phyloP scores from a whole-genome alignment of 495 filamentous ascomycete species.

The Delitschia confertaspora region DNA sequence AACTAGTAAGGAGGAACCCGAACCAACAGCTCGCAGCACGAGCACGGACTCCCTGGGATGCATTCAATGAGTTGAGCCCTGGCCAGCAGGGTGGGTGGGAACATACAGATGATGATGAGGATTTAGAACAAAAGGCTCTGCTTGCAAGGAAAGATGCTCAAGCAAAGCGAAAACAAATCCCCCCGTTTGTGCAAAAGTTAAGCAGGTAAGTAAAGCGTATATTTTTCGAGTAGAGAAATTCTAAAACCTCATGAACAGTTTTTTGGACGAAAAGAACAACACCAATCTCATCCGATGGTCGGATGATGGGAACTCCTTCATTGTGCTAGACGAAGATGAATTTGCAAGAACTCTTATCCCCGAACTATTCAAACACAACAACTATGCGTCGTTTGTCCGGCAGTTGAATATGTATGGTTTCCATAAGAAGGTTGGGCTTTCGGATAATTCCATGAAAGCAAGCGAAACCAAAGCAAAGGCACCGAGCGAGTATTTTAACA shows the following conservation, averaged over 20 bases:
- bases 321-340: constrained; percentile 95
- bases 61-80: constrained; percentile 9
- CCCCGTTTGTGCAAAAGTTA: constrained; percentile 95
- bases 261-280: constrained; percentile 84
- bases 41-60: constrained; percentile 13
- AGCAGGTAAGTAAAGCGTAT: constrained; percentile 64
- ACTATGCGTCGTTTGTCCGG: constrained; percentile 96
- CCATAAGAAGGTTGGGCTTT: constrained; percentile 94
- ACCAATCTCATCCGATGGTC: constrained; percentile 97
- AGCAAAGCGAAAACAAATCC: constrained; percentile 84
- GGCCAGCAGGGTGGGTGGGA: constrained; percentile 13
- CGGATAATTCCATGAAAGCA: constrained; percentile 94
- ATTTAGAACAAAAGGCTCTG: constrained; percentile 65
- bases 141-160: constrained; percentile 74
- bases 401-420: constrained; percentile 99
- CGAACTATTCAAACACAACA: constrained; percentile 98
- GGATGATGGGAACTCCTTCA: constrained; percentile 88
- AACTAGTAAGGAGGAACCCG: constrained; percentile 24
- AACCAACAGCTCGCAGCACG: constrained; percentile 27
- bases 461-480: constrained; percentile 95
- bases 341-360: constrained; percentile 97
- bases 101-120: constrained; percentile 54
- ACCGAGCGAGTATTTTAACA: constrained; percentile 94
- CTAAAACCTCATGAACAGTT: constrained; percentile 47
- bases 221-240: too few relatives aligned